These are phyloP conservation scores for Houttuynia cordata DNA, from an alignment of 164 flowering plant genomes.

Conservation along the genomic window DNA sequence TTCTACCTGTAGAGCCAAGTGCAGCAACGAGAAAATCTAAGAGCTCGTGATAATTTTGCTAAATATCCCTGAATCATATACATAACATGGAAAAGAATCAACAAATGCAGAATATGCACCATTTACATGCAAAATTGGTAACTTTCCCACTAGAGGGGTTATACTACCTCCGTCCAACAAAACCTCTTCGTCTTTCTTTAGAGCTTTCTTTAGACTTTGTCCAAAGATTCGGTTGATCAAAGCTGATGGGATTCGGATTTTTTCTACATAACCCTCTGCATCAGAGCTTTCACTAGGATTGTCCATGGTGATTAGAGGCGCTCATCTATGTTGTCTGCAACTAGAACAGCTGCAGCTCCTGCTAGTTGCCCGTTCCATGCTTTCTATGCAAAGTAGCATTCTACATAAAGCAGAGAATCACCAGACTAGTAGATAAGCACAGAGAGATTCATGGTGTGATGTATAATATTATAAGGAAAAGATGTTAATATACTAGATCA, in stretches of 20 bases:
- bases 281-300: slow-evolving; percentile 57
- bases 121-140: no score
- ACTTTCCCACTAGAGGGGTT: no score
- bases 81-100: no score
- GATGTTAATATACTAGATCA: no score
- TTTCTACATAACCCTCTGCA: slow-evolving; percentile 48
- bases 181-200: slow-evolving; percentile 37
- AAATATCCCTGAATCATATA: neutral
- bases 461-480: no score
- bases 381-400: slow-evolving; percentile 83
- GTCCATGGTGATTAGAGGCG: slow-evolving; percentile 90
- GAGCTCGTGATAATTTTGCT: neutral
- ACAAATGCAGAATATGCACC: no score
- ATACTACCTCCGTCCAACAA: no score
- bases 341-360: slow-evolving; percentile 91
- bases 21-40: no score
- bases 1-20: slow-evolving; percentile 36
- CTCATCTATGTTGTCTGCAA: slow-evolving; percentile 67
- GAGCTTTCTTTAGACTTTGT: slow-evolving; percentile 44
- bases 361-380: slow-evolving; percentile 84
- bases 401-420: slow-evolving; percentile 18
- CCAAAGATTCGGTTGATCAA: slow-evolving; percentile 50
- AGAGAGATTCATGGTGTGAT: no score
- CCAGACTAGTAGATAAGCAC: no score
- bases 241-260: slow-evolving; percentile 74